A percentile compares a stretch with the other conserved stretches of the same genome.
phyloP scores from a whole-genome alignment of 2,329 filamentous ascomycete species.

The Hyphodiscus sp. region DNA sequence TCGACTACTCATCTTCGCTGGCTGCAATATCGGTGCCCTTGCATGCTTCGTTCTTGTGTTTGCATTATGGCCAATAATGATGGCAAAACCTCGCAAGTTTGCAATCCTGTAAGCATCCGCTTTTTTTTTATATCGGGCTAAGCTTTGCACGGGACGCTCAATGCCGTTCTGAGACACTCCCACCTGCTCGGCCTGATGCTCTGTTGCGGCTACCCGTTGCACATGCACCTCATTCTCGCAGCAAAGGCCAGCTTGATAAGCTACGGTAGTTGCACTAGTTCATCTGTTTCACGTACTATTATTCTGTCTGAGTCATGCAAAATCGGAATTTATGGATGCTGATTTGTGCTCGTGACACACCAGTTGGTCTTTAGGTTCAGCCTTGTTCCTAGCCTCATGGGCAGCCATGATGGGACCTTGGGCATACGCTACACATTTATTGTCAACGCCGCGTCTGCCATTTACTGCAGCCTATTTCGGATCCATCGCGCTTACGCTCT shows the following conservation, averaged over 20 bases:
- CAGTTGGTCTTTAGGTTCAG: slow-evolving; percentile 92
- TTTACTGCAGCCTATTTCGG: slow-evolving; percentile 96
- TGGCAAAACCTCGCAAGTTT: slow-evolving; percentile 83
- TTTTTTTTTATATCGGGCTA: slow-evolving; percentile 9
- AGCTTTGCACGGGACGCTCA: slow-evolving; percentile 9
- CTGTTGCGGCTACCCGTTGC: slow-evolving; percentile 33
- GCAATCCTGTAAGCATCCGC: slow-evolving; percentile 78
- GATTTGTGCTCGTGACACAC: slow-evolving; percentile 27
- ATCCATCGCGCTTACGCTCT: slow-evolving; percentile 81
- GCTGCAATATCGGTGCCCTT: slow-evolving; percentile 81
- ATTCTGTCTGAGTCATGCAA: slow-evolving; percentile 13
- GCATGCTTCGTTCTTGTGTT: slow-evolving; percentile 94
- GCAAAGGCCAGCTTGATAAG: background rate
- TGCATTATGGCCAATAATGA: slow-evolving; percentile 77
- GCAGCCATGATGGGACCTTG: slow-evolving; percentile 89
- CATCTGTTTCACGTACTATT: background rate
- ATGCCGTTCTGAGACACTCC: slow-evolving; percentile 16
- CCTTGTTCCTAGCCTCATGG: slow-evolving; percentile 87
- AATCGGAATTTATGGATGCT: slow-evolving; percentile 13
- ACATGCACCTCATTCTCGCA: slow-evolving; percentile 19
- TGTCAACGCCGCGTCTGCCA: slow-evolving; percentile 77
- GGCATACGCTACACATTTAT: slow-evolving; percentile 75
- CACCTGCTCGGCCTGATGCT: slow-evolving; percentile 18
- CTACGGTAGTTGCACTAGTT: background rate
- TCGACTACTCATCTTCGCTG: slow-evolving; percentile 83